These are phyloP conservation scores for Lobosporangium transversale DNA, from an alignment of 192 early-diverging fungal genomes.

Conservation along the genomic window DNA sequence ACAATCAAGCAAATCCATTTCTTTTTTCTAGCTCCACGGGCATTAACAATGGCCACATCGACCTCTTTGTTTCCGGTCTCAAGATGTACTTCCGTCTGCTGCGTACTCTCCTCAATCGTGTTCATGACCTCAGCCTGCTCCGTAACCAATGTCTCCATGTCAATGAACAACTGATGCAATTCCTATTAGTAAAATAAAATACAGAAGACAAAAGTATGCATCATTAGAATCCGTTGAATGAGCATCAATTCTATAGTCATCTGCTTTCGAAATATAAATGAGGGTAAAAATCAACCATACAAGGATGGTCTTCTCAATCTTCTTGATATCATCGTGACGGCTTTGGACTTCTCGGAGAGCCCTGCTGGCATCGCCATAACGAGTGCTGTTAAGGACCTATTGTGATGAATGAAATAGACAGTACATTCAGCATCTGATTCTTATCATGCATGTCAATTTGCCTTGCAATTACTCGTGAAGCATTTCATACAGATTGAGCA, in stretches of 20 bases:
- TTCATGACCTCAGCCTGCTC: slow-evolving; percentile 79
- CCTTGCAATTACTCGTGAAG: not conserved
- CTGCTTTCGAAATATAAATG: not conserved
- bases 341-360: slow-evolving; percentile 87
- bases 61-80: slow-evolving; percentile 75
- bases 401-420: not conserved
- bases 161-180: slow-evolving; percentile 88
- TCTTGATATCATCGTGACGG: slow-evolving; percentile 85
- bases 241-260: not conserved
- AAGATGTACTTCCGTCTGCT: slow-evolving; percentile 71
- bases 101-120: slow-evolving; percentile 75
- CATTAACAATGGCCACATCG: slow-evolving; percentile 59
- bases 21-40: slow-evolving; percentile 62
- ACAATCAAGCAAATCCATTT: slow-evolving; percentile 69
- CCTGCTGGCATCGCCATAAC: slow-evolving; percentile 74
- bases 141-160: slow-evolving; percentile 88
- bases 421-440: not conserved
- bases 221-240: not conserved
- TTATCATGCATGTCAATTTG: not conserved
- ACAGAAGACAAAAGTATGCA: not conserved
- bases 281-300: too few relatives aligned
- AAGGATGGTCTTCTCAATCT: slow-evolving; percentile 88
- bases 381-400: slow-evolving; percentile 74
- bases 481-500: slow-evolving; percentile 76
- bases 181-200: slow-evolving; percentile 59